A percentile compares a stretch with the other conserved stretches of the same genome.
Evolutionary conservation across 768 basidiomycete genomes (phyloP).

Genomic region (Phlebiopsis gigantea): DNA sequence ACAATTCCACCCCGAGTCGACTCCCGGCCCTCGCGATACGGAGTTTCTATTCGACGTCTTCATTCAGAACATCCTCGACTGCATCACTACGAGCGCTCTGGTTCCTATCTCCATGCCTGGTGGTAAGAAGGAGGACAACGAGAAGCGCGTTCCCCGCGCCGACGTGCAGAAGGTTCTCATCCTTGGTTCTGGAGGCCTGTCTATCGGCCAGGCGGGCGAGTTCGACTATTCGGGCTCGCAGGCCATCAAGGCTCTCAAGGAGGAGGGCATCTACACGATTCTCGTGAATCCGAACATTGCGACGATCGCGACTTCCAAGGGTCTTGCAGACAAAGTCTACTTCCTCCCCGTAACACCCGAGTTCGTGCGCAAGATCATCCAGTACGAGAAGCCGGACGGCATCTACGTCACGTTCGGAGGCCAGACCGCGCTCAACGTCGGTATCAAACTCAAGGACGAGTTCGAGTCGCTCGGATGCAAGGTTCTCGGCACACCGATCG

Average conservation of each 20-base stretch:
- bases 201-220: conserved; percentile 98
- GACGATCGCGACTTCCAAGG: conserved; percentile 95
- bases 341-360: conserved; percentile 98
- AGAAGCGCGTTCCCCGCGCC: conserved; percentile 59
- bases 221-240: conserved; percentile 99
- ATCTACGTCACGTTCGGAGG: conserved; percentile 99
- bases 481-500: conserved; percentile 94
- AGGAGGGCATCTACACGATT: conserved; percentile 98
- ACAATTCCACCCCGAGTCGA: conserved; percentile 98
- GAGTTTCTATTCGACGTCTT: conserved; percentile 99
- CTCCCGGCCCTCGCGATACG: conserved; percentile 94
- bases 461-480: conserved; percentile 84
- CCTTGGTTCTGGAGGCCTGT: conserved; percentile 94
- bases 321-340: conserved; percentile 98
- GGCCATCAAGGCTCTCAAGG: conserved; percentile 98
- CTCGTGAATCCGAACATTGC: conserved; percentile 99
- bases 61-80: conserved; percentile 80
- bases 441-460: conserved; percentile 97
- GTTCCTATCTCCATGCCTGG: conserved; percentile 67
- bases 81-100: conserved; percentile 49
- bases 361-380: conserved; percentile 96
- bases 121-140: conserved; percentile 81
- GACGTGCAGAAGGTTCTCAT: conserved; percentile 93
- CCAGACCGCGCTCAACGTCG: conserved; percentile 94
- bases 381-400: conserved; percentile 97